Base-by-base conservation (phyloP, 1,284 basidiomycete species). In the Leccinum pachyderme region DNA sequence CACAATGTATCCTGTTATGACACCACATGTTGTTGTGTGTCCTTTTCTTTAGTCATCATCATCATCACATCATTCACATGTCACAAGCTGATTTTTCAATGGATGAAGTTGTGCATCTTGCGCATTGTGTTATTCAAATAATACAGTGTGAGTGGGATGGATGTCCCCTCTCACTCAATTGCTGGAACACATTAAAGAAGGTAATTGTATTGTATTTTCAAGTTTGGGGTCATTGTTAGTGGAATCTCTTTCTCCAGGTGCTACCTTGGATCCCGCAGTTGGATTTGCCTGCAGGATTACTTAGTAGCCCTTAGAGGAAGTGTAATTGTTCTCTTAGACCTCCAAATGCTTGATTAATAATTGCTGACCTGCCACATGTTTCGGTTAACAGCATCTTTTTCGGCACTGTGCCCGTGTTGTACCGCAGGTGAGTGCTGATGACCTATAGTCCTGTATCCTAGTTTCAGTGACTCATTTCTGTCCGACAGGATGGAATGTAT, bases 151-250 rank as follows among this genome's bases (percentile, higher is more conserved):
- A 68, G 7, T 68, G 66, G 66, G 65, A 63, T 9, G 57, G 47
- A 27, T 68, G 66, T 43, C 31, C 52, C 31, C 44, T 61, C 18
- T 52, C 47, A 50, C 61, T 68, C 24, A 68, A 68, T 43, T 63
- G 69, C 46, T 68, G 70, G 62, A n/a, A 65, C 29, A 61, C 56
- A 50, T 50, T 68, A 48, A 48, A 58, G 54, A 71, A 71, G 66
- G 66, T 67, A 28, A 69, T 50, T 65, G 46, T 31, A 27, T 29
- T 49, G 29, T 18, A 18, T 18, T 33, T 44, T 44, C 43, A 27
- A n/a, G 43, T 49, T 12, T 47, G 43, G 53, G 18, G 22, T 43
- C 52, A 41, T 28, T 60, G 48, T 29, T 28, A 49, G 4, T 53
- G 47, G 37, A 7, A 39, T 51, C 25, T 60, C 47, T 28, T 18